Base-by-base conservation (phyloP, 176 grass and related monocot genomes). In the Rhynchospora tenuis region DNA sequence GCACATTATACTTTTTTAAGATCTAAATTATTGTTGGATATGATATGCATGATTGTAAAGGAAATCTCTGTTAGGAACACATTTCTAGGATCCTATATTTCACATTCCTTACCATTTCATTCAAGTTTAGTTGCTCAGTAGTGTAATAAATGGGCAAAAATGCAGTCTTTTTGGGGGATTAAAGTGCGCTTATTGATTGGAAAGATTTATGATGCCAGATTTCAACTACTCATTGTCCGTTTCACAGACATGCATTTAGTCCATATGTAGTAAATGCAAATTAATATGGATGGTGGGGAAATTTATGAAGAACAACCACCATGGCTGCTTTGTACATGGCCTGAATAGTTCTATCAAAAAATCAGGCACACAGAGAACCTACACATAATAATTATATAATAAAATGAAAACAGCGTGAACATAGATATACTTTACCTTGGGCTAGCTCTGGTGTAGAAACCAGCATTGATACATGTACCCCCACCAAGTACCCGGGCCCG, bases 361-460 rank as follows among this genome's bases (percentile, higher is more conserved):
- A 48, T n/a, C 10, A 3, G 10, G 44, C 44, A 47, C n/a, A 72
- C 2, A 38, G 33, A 38, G 33, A 38, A 38, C 33, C 33, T 38
- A 4, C 33, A 38, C 33, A 38, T 38, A 38, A 38, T 72, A 11
- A 71, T 22, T 22, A 72, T 72, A 73, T 73, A 48, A 73, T 73
- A 48, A 51, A 74, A 51, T 27, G 45, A 51, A 73, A 74, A 73
- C 70, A 51, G 51, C 26, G 3, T 46, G 19, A 51, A 23, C 10
- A 51, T 3, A 50, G 24, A 83, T 31, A 43, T 63, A 68, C 6
- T 52, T 27, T 93, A 98, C 95, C 92, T 88, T 72, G 52, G 84
- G 57, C 91, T 89, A 75, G 92, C 92, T 56, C 95, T 87, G 64
- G 90, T 93, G 63, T 98, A 98, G 91, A 98, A 98, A 56, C 95